A percentile compares a stretch with the other conserved stretches of the same genome.
These are phyloP conservation scores for Lanzia echinophila DNA, from an alignment of 2,329 filamentous ascomycete genomes.

Conservation along the genomic window DNA sequence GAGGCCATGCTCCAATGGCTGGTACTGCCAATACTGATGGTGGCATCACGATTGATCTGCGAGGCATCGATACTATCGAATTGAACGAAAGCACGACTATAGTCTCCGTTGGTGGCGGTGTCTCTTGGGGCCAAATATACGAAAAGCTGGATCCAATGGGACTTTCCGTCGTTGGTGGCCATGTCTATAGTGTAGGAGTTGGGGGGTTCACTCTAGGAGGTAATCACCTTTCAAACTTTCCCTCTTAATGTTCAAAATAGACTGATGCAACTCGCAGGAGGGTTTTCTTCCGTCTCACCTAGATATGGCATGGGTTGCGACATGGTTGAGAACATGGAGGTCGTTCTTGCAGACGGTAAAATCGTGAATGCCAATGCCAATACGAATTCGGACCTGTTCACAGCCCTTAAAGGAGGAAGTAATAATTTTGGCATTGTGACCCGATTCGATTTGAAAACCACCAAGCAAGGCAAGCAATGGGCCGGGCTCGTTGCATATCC, in stretches of 20 bases:
- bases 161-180: conserved; percentile 13
- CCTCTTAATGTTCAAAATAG: conserved; percentile 9
- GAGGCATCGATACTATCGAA: conserved; percentile 22
- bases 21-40: conserved; percentile 44
- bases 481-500: conserved; percentile 6
- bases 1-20: conserved; percentile 27
- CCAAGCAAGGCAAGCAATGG: conserved; percentile 12
- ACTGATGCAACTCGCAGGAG: conserved; percentile 12
- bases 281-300: background rate
- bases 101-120: conserved; percentile 33
- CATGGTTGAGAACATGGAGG: background rate
- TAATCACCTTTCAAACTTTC: background rate
- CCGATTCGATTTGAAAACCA: conserved; percentile 38
- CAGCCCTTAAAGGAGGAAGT: conserved; percentile 46
- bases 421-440: conserved; percentile 41
- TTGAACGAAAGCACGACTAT: conserved; percentile 23
- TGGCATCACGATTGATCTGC: conserved; percentile 44
- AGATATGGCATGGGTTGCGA: background rate
- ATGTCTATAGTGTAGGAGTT: conserved; percentile 16
- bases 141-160: conserved; percentile 8
- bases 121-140: conserved; percentile 30
- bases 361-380: conserved; percentile 37
- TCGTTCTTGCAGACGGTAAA: conserved; percentile 42
- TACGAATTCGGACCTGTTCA: conserved; percentile 43
- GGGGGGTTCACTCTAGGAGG: background rate